Evolutionary conservation across 148 eudicot genomes (phyloP), one percentile per base, ranked within the genome.

Genomic region (Vaccinium macrocarpon): DNA sequence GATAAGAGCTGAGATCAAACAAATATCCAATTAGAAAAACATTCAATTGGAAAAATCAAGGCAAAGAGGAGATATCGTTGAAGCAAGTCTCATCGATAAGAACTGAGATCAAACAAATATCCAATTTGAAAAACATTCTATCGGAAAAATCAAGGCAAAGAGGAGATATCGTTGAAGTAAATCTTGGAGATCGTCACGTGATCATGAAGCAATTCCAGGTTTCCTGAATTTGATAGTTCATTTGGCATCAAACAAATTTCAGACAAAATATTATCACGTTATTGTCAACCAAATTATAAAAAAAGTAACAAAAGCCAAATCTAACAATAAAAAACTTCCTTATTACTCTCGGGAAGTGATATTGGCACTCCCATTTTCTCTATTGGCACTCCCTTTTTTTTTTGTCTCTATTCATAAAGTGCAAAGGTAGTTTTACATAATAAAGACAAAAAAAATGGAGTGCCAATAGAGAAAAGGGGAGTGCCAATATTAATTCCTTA

Each of bases 61-160:
- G 61, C 35, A 70, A 71, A 56, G 46, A 83, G 6, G 29, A 55
- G 6, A 42, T 42, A 23, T 73, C 35, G 35, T 32, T 32, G 35
- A 32, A 32, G 99, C 98, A 79, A 97, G 99, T 88, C 98, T 94
- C 99, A 97, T 97, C 32, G 99, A 97, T 76, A 97, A 85, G 86
- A 92, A 89, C 99, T 97, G 95, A 81, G 83, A 86, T 51, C 83
- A 78, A 73, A 88, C 38, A 72, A 49, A 72, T 10, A 77, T 73
- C 21, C 42, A 49, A 62, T 77, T 76, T 62, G 76, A 62, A 82
- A 38, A 13, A 55, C 7, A 81, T 78, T 29, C 51, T 19, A 64
- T 61, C 81, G 53, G 76, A 62, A 82, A 38, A 72, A 82, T 53
- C 66, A 49, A 81, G 25, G 61, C 35, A 70, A 71, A 56, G 46